Base-by-base conservation (phyloP, 2,329 filamentous ascomycete genomes). In the Fusarium graminum region DNA sequence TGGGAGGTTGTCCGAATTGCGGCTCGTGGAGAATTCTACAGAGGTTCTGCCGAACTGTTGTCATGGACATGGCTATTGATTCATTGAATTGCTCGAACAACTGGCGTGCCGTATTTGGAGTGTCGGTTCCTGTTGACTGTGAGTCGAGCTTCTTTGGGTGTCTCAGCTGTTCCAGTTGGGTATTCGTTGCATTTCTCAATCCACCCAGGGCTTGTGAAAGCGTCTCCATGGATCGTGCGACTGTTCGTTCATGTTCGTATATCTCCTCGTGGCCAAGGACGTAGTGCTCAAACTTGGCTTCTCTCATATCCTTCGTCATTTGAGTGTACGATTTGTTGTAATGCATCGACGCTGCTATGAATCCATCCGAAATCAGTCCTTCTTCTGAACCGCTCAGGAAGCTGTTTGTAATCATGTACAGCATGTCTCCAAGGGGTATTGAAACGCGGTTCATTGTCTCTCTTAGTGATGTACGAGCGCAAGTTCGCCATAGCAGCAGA, bases 251-350 rank as follows among this genome's bases (percentile, higher is more conserved):
- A 4, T 95, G 84, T 30, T 86, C 84, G 74, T 96, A 96, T 57
- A 94, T 86, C 46, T 85, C 86, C 75, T 97, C 93, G 2, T 88
- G 89, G 0, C 94, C 94, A 4, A 93, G 77, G 1, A 94, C 81
- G 69, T 92, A 97, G 73, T 97, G 92, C 76, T 98, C 94, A 59
- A 92, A 90, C 74, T 94, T 97, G 11, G 94, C 91, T 76, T 98
- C 94, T 62, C 88, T 87, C 17, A 97, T 81, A 59, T 92, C 90
- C 74, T 90, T 92, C 52, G 91, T 87, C 76, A 97, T 88, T 22
- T 88, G 83, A 6, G 84, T 81, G 72, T 93, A 89, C 0, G 87
- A 87, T 1, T 86, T 82, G 55, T 86, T 87, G 77, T 93, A 94
- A 28, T 83, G 83, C 2, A 83, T 80, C 4, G 85, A 85, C 26